phyloP scores from a whole-genome alignment of 2,329 filamentous ascomycete genomes.

The Sporothrix variecibatus region DNA sequence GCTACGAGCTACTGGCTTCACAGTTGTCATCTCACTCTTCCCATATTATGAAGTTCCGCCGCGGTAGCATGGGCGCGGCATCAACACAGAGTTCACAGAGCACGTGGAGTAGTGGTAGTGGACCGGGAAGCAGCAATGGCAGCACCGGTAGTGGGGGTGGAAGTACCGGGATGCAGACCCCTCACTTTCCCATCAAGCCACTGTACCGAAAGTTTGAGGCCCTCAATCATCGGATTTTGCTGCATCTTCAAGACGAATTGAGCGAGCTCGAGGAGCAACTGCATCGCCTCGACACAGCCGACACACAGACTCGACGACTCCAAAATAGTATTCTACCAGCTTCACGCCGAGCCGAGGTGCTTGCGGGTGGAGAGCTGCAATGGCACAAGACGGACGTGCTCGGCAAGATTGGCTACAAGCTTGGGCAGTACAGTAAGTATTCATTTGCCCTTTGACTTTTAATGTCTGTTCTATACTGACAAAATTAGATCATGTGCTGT shows the following conservation, averaged over 20 bases:
- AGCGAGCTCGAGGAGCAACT: constrained; percentile 78
- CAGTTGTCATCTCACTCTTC: constrained; percentile 47
- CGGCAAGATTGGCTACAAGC: constrained; percentile 64
- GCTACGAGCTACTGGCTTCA: constrained; percentile 65
- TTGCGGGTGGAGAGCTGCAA: constrained; percentile 58
- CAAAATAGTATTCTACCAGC: constrained; percentile 54
- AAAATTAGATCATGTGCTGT: constrained; percentile 52
- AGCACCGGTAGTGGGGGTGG: not conserved
- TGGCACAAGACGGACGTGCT: constrained; percentile 62
- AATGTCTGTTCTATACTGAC: not conserved
- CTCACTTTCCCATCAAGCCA: constrained; percentile 46
- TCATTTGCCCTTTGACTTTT: not conserved
- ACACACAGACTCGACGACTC: constrained; percentile 51
- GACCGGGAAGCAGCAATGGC: not conserved
- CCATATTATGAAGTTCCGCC: constrained; percentile 30
- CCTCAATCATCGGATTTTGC: constrained; percentile 77
- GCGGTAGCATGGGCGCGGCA: constrained; percentile 24
- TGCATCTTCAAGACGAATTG: constrained; percentile 85
- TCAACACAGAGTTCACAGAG: constrained; percentile 24
- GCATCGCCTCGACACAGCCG: constrained; percentile 62
- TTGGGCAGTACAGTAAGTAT: constrained; percentile 57
- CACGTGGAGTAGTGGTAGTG: constrained; percentile 5
- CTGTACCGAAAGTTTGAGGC: constrained; percentile 82
- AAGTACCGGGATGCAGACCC: not conserved
- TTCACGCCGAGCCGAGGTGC: constrained; percentile 59